Evolutionary conservation across 164 flowering plant genomes (phyloP), one percentile per base, ranked within the genome.

Genomic region (Litsea cubeba): DNA sequence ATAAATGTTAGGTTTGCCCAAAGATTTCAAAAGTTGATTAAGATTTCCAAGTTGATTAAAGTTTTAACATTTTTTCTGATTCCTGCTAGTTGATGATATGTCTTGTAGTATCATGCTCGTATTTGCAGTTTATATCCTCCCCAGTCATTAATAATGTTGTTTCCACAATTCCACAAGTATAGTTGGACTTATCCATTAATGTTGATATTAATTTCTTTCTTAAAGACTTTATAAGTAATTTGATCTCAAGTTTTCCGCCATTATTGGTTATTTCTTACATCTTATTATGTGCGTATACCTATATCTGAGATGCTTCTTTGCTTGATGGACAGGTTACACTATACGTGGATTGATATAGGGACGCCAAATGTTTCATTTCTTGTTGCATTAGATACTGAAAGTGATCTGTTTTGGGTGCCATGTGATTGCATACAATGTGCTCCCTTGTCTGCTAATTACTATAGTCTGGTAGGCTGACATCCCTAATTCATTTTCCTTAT

Each of bases 341-440:
- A 95, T 79, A 86, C 90, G 1, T 90, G 97, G 97, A 87, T 95
- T 76, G 94, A 89, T 74, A 80, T 95, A 66, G 99, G 99, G 73
- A 89, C 91, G 17, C 99, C 99, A 57, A 85, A 76, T 76, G 88
- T 90, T 71, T 88, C 98, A 15, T 93, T 91, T 82, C 91, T 95
- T 76, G 99, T 93, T 58, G 99, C 99, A 25, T 79, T 95, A 85
- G 99, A 95, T 88, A 81, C 86, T 75, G 99, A 98, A 46, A 95
- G 99, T 82, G 97, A 95, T 82, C 83, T 91, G 2, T 88, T 91
- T 58, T 95, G 99, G 99, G 80, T 95, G 77, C 99, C 99, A 10
- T 95, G 99, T 77, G 83, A 93, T 68, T 95, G 99, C 80, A 77
- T 88, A 40, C 89, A 89, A 72, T 95, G 98, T 81, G 99, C 99